Base-by-base conservation (phyloP, 768 basidiomycete species). In the Lentinula sp. region DNA sequence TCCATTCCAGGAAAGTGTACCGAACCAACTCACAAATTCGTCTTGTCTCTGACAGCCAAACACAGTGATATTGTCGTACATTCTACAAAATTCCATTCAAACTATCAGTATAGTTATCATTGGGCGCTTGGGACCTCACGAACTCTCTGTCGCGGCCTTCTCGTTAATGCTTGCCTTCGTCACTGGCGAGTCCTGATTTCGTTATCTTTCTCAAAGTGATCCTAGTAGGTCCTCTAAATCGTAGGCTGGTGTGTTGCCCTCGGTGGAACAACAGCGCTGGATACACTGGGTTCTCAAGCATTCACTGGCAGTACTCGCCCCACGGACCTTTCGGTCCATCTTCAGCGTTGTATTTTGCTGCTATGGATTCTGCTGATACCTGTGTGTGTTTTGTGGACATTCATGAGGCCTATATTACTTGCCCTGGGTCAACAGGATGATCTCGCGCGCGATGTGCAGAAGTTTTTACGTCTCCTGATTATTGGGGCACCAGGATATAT, bases 131-230 rank as follows among this genome's bases (percentile, higher is more conserved):
- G 88, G 89, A 2, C 83, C 88, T 18, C 75, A 85, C 64, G 84
- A 88, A 66, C 75, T 91, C 15, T 88, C 88, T 1, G 84, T 82
- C 1, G 80, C 89, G 11, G 88, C 89, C 46, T 87, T 90, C 66
- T 80, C 86, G 32, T 74, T 88, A 68, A 91, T 91, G 88, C 72
- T 91, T 65, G 88, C 88, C 13, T 88, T 84, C 68, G 89, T 89
- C 7, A 87, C 89, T 78, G 86, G 87, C 83, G 73, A 85, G 85
- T 86, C 70, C 68, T 68, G 63, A 62, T 60, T 67, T 57, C 61
- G 63, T 61, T 50, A 66, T 70, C 51, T 62, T 34, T 54, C 61
- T 58, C 65, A 69, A 68, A 65, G 74, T 77, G 81, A 80, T 85
- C 83, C 82, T 80, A 83, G 78, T 66, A 69, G 68, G 63, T 61